These are phyloP conservation scores for Penicillium sp. DNA, from an alignment of 2,329 filamentous ascomycete species.

Conservation along the genomic window DNA sequence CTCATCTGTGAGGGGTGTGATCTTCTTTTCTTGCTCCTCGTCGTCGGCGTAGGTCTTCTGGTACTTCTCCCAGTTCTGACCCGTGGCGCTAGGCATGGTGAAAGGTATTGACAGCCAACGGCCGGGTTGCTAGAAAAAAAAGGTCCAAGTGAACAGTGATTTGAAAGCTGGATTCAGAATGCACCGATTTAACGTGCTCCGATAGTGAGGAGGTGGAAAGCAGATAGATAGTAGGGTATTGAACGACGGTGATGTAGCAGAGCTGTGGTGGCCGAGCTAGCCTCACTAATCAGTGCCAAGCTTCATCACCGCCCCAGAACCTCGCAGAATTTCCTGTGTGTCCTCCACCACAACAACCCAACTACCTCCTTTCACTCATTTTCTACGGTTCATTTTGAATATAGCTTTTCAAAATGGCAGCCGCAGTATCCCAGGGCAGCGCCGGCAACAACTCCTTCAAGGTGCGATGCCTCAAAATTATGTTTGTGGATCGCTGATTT, in stretches of 20 bases:
- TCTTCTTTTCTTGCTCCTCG: conserved; percentile 99
- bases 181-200: conserved; percentile 2
- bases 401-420: conserved; percentile 50
- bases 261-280: conserved; percentile 40
- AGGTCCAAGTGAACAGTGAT: conserved; percentile 5
- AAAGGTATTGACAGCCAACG: conserved; percentile 34
- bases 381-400: conserved; percentile 29
- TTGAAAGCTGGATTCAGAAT: conserved; percentile 5
- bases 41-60: conserved; percentile 96
- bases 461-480: conserved; percentile 43
- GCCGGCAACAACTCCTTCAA: conserved; percentile 68
- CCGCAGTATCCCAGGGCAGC: conserved; percentile 49
- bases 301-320: conserved; percentile 43
- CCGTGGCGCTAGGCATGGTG: conserved; percentile 88
- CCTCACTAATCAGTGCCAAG: conserved; percentile 44
- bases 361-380: conserved; percentile 23
- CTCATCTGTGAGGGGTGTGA: conserved; percentile 95
- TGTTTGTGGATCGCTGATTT: conserved; percentile 31
- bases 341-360: conserved; percentile 27
- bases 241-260: conserved; percentile 30
- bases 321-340: conserved; percentile 43
- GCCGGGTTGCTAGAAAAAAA: conserved; percentile 15
- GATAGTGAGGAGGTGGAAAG: conserved; percentile 8
- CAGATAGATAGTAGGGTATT: conserved; percentile 25
- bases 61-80: conserved; percentile 97